Base-by-base conservation (phyloP, 208 protist genomes). In the Leishmania arabica region DNA sequence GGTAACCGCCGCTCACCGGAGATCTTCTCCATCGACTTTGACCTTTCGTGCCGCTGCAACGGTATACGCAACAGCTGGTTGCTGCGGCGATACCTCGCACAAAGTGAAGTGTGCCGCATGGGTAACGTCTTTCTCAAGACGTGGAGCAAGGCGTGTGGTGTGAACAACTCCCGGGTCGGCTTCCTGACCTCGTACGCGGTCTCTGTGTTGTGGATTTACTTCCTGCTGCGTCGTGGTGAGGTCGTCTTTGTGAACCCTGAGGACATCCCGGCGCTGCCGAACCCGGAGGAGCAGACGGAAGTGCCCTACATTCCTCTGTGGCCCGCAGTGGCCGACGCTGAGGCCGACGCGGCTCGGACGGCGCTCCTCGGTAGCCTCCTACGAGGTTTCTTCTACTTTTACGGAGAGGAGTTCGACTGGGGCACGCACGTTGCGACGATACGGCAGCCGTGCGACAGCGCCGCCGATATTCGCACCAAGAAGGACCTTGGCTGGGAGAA, bases 11-110 rank as follows among this genome's bases (percentile, higher is more conserved):
- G 81, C 47, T 76, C 88, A 40, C 89, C 92, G 7, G 91, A 95
- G 51, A 88, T 97, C 42, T 96, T 93, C 84, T 79, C 76, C 47
- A 78, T 97, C 64, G 91, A 97, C 70, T 96, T 97, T 75, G 94
- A 97, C 73, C 68, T 97, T n/a, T 94, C 90, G 21, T 92, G 83
- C 79, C 86, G 92, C 65, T 51, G 75, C 64, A 75, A 90, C 19
- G 94, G 94, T 37, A 84, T 97, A 34, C 92, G 94, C 27, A 97
- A 97, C 89, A 95, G 91, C 77, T 94, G 85, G 88, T 84, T 96
- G n/a, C 76, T 97, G 75, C 92, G 92, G 4, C 53, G 66, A 17
- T 97, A 97, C 81, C 58, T 96, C 34, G 69, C 45, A 19, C 91
- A 95, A 78, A 34, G 78, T 49, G 78, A 79, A n/a, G 82, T 89